Evolutionary conservation across 768 basidiomycete genomes (phyloP), one percentile per base, ranked within the genome.

Genomic region (Mrakia gelida): DNA sequence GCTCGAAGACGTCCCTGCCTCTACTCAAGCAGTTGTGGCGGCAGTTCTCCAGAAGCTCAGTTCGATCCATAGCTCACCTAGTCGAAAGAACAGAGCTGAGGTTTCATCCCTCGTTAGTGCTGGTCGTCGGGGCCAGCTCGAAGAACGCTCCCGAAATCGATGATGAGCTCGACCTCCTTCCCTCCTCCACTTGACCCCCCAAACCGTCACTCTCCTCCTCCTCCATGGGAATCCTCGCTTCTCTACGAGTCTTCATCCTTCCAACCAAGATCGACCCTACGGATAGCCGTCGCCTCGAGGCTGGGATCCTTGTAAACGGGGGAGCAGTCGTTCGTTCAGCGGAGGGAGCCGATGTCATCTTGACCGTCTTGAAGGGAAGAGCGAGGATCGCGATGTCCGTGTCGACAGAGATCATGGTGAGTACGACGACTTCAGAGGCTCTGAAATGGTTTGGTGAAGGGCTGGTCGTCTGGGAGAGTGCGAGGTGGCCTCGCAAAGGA

Each of bases 271-370:
- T 63, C 59, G 32, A 62, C 15, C 71, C 71, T 32, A 13, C n/a
- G 3, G 74, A 75, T 1, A 62, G 43, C 3, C 74, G 59, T 28
- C 32, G 63, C n/a, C 74, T 75, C 43, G 61, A 62, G 43, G 74
- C 61, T 16, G 38, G 41, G 8, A 45, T 75, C 34, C 28, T 32
- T 0, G 26, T 75, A 15, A 30, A 75, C 38, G 74, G 74, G 23
- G 74, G 74, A 28, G 34, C 30, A 26, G 56, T 73, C 73, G 38
- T 38, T 18, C 43, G 30, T n/a, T 15, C 34, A 34, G 61, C 62
- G 15, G 74, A 65, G 8, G 43, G 3, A 4, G 28, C 74, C 18
- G 74, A 75, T 30, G 5, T 75, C 38, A 45, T 75, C 38, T 10
- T 65, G 10, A 75, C 74, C 1, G 54, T 28, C 32, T 28, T 75